phyloP scores from a whole-genome alignment of 2,329 filamentous ascomycete species.

The Bipolaris sorokiniana region DNA sequence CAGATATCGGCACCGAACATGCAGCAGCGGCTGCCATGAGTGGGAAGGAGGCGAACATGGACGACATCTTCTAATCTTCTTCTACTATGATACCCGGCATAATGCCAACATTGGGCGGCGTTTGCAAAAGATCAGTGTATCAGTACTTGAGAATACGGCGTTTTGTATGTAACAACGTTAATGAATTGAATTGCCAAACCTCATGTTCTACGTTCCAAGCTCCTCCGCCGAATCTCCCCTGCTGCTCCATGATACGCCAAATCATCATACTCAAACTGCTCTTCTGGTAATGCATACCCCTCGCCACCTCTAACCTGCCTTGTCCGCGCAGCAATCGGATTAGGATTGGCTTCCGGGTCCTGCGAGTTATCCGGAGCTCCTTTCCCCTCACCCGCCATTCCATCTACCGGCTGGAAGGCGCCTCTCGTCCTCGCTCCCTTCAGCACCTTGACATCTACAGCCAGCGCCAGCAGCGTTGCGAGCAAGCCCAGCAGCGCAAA shows the following conservation, averaged over 20 bases:
- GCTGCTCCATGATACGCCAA: slow-evolving; percentile 50
- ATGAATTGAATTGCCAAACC: not conserved
- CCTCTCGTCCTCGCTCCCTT: slow-evolving; percentile 52
- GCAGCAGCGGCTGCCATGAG: slow-evolving; percentile 59
- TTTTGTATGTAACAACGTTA: not conserved
- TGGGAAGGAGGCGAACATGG: slow-evolving; percentile 61
- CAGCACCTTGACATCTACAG: slow-evolving; percentile 59
- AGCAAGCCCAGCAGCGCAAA: slow-evolving; percentile 59
- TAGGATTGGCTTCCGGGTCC: slow-evolving; percentile 33
- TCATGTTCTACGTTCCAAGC: slow-evolving; percentile 23
- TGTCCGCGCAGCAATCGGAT: slow-evolving; percentile 21
- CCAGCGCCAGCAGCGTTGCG: slow-evolving; percentile 55
- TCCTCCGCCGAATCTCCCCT: slow-evolving; percentile 22
- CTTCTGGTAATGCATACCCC: slow-evolving; percentile 52
- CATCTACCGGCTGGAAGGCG: slow-evolving; percentile 57
- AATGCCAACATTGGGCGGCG: slow-evolving; percentile 38
- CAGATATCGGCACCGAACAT: slow-evolving; percentile 41
- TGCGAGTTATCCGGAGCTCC: slow-evolving; percentile 14
- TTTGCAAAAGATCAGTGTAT: slow-evolving; percentile 14
- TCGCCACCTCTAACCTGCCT: slow-evolving; percentile 23
- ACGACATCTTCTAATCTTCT: slow-evolving; percentile 49
- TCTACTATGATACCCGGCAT: slow-evolving; percentile 44
- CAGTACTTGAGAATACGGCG: not conserved
- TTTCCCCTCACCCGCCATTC: slow-evolving; percentile 39
- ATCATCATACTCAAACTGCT: slow-evolving; percentile 53